Base-by-base conservation (phyloP, 352 stramenopile species). In the Elongisporangium anandrum region DNA sequence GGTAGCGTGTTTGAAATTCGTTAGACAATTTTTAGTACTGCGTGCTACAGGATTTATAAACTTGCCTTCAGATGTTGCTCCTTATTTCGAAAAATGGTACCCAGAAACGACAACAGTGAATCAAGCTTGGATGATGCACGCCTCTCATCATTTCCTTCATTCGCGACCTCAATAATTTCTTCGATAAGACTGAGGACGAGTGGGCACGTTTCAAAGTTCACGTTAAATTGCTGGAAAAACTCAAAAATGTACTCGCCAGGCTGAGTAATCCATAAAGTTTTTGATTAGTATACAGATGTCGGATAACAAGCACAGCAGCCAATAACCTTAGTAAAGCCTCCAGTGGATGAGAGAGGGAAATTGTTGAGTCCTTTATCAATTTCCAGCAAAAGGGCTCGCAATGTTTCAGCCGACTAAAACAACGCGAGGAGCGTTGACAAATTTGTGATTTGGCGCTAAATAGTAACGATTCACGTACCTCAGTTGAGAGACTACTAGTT, bases 181-280 rank as follows among this genome's bases (percentile, higher is more conserved):
- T 94, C 88, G 48, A 95, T 92, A 67, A 97, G 94, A 48, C 67
- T 88, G 49, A 94, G 64, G 0, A 95, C 87, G 49, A 95, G 85
- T 16, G 87, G 85, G 49, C 83, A 92, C 23, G 87, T 95, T 53
- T 95, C 81, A 20, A 95, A 95, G 53, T 90, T 93, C 21, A 95
- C 86, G 52, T 95, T 95, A 57, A 95, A 95, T 57, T 91, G 76
- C 57, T 89, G 81, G 49, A 97, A 96, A 52, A 97, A 95, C 50
- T 93, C 87, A 54, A 96, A 97, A 47, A 97, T 96, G 67, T 86
- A 97, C 22, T 87, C 75, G 2, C 90, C 90, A 15, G 81, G 79
- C 85, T 93, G 17, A 23, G n/a, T 34, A 6, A 50, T 39, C 15
- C 50, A 39, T 24, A 10, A 13, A 52, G 17, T 39, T 9, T 20